These are phyloP conservation scores for Hemileccinum rubropunctum DNA, from an alignment of 768 basidiomycete species.

Conservation along the genomic window DNA sequence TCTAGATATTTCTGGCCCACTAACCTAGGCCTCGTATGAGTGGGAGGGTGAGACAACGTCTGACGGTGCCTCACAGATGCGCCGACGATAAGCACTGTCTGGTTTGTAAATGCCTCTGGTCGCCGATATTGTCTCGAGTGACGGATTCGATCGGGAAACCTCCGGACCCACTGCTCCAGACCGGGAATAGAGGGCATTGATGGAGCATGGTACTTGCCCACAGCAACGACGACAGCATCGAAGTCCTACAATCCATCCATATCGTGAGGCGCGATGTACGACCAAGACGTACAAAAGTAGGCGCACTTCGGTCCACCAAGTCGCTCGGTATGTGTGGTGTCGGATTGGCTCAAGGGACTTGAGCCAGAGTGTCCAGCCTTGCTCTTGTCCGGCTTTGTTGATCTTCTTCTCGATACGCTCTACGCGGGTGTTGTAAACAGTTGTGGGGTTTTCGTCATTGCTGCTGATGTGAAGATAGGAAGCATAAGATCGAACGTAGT, in stretches of 20 bases:
- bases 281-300: not conserved
- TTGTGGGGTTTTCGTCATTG: conserved; percentile 38
- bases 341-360: conserved; percentile 29
- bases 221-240: conserved; percentile 21
- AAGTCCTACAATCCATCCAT: conserved; percentile 5
- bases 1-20: conserved; percentile 11
- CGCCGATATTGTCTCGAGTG: too few relatives aligned
- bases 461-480: conserved; percentile 41
- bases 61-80: conserved; percentile 5
- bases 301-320: conserved; percentile 26
- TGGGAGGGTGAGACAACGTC: not conserved
- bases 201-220: too few relatives aligned
- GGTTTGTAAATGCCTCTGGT: too few relatives aligned
- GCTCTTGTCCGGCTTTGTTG: conserved; percentile 28
- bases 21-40: not conserved
- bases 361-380: conserved; percentile 36
- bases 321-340: conserved; percentile 25
- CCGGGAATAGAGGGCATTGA: too few relatives aligned
- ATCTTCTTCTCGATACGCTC: conserved; percentile 42
- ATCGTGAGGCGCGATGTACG: not conserved
- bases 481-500: conserved; percentile 42
- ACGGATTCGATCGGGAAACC: too few relatives aligned
- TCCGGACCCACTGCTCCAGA: too few relatives aligned
- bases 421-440: conserved; percentile 48
- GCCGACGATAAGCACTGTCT: conserved; percentile 46